These are phyloP conservation scores for Auriscalpium orientale DNA, from an alignment of 768 basidiomycete species.

Conservation along the genomic window DNA sequence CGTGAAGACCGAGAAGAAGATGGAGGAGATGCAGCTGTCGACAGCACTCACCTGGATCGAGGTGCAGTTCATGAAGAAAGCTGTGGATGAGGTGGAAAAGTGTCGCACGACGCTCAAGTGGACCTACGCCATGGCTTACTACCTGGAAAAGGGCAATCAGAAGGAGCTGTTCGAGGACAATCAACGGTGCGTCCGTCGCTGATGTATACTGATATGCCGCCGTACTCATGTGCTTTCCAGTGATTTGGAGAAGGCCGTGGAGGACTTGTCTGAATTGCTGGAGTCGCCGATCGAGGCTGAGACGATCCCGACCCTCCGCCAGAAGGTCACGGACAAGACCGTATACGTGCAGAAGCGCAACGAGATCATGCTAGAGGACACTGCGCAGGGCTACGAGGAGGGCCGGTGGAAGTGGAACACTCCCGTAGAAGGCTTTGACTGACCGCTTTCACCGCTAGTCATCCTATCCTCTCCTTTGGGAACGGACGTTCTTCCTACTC, in stretches of 20 bases:
- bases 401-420: constrained; percentile 81
- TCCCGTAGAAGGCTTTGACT: constrained; percentile 61
- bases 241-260: constrained; percentile 91
- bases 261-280: constrained; percentile 86
- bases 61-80: constrained; percentile 98
- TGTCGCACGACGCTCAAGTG: constrained; percentile 96
- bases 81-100: constrained; percentile 84
- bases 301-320: constrained; percentile 69
- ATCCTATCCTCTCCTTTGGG: neutral
- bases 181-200: constrained; percentile 53
- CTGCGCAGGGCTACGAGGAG: constrained; percentile 82
- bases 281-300: constrained; percentile 89
- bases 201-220: neutral
- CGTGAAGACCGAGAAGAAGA: constrained; percentile 97
- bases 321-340: constrained; percentile 94
- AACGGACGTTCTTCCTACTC: too few relatives aligned
- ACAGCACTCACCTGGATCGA: constrained; percentile 96
- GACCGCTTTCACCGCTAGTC: neutral
- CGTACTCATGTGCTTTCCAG: constrained; percentile 30
- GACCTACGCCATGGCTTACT: constrained; percentile 99
- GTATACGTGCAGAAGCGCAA: constrained; percentile 98
- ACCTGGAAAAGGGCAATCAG: constrained; percentile 81
- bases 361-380: constrained; percentile 92
- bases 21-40: constrained; percentile 98
- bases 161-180: constrained; percentile 98